Conservation (phyloP, 1,284 basidiomycete genomes). For the Austroboletus niveus region DNA sequence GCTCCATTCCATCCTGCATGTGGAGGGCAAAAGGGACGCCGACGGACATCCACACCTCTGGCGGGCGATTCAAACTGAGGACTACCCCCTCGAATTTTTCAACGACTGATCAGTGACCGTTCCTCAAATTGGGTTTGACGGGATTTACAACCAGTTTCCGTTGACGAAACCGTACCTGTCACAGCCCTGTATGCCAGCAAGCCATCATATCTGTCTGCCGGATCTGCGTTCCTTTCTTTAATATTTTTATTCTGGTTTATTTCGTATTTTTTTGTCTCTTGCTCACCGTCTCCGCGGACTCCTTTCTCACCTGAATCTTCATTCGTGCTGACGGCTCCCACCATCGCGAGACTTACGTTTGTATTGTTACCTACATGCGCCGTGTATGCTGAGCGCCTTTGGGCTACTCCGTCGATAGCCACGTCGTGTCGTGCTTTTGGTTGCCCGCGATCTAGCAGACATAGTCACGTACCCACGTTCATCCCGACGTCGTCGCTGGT, state of each 20-base stretch:
- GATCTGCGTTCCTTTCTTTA: constrained; percentile 1
- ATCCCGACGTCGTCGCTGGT: neutral
- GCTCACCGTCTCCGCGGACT: constrained; percentile 9
- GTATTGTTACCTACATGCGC: neutral
- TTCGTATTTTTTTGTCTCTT: neutral
- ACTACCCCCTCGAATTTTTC: constrained; percentile 68
- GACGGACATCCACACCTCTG: constrained; percentile 56
- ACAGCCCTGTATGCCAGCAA: constrained; percentile 12
- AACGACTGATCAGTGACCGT: constrained; percentile 33
- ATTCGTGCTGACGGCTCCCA: constrained; percentile 8
- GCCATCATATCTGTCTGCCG: neutral
- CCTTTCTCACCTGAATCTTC: neutral
- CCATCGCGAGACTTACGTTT: constrained; percentile 16
- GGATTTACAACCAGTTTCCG: neutral
- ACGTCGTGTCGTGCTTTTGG: neutral
- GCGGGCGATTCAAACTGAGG: constrained; percentile 59
- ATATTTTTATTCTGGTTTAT: neutral
- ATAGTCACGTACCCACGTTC: constrained; percentile 3
- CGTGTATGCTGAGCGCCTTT: neutral
- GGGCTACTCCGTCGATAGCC: neutral
- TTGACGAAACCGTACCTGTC: constrained; percentile 22
- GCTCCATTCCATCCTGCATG: constrained; percentile 68
- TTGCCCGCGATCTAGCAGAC: neutral
- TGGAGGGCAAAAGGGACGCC: constrained; percentile 54
- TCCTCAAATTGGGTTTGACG: neutral